phyloP scores from a whole-genome alignment of 208 protist genomes.

The Leishmania arabica region DNA sequence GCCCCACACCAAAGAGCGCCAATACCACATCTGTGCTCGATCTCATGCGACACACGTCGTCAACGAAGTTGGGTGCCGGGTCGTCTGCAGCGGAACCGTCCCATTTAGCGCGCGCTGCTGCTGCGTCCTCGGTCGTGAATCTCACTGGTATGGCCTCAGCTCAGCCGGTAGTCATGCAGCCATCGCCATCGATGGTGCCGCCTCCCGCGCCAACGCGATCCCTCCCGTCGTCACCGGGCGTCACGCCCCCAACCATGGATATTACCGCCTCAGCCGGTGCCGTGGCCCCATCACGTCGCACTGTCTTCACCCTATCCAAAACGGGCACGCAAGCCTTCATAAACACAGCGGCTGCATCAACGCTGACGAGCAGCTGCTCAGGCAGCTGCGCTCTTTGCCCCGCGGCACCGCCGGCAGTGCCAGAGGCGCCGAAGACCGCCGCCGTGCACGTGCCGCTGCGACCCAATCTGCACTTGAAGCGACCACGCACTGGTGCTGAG shows the following conservation, averaged over 20 bases:
- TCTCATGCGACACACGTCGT: constrained; percentile 18
- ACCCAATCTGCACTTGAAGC: constrained; percentile 28
- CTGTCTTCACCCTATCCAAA: constrained; percentile 34
- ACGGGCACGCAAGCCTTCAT: not conserved
- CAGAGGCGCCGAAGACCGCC: not conserved
- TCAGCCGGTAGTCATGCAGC: not conserved
- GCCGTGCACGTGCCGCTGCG: constrained; percentile 25
- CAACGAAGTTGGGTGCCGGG: not conserved
- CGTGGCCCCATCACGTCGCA: constrained; percentile 22
- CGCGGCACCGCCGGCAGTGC: not conserved
- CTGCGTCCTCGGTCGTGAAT: constrained; percentile 10
- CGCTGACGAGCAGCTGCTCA: not conserved
- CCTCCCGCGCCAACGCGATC: not conserved
- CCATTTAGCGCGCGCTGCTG: not conserved
- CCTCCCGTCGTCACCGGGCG: not conserved
- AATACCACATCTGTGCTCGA: constrained; percentile 28
- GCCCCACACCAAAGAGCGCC: not conserved
- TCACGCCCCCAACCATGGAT: not conserved
- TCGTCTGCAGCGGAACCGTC: not conserved
- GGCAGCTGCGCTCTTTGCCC: not conserved
- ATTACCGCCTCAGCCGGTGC: not conserved
- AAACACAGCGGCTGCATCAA: not conserved
- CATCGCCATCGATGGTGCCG: not conserved
- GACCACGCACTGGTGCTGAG: constrained; percentile 17
- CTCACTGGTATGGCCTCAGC: not conserved